Percentiles rank a stretch among this genome's conserved stretches.
These are phyloP conservation scores for Fusarium pseudoanthophilum DNA, from an alignment of 2,329 filamentous ascomycete genomes.

Conservation along the genomic window DNA sequence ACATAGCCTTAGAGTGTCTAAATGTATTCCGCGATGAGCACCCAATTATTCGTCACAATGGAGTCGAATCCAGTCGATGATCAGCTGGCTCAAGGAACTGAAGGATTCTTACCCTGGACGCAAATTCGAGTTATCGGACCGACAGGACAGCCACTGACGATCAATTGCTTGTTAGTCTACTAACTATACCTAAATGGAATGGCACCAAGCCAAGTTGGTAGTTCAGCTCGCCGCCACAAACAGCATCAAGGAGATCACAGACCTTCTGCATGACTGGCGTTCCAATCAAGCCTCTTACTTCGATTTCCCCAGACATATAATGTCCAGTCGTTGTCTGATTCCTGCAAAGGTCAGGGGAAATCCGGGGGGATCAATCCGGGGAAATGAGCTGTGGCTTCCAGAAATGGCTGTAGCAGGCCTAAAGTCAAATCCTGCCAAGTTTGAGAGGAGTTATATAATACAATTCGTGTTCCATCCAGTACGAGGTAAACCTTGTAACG, in stretches of 20 bases:
- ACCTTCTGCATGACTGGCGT: neutral
- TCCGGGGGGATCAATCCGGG: neutral
- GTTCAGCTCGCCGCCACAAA: neutral
- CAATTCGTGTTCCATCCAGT: neutral
- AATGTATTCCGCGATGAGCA: rapidly evolving
- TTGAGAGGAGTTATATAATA: neutral
- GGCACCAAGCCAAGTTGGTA: neutral
- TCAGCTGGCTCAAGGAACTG: neutral
- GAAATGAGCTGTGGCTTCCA: neutral
- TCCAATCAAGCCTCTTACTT: neutral
- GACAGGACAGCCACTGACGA: neutral
- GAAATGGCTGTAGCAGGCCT: neutral
- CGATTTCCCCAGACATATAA: neutral
- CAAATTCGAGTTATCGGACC: neutral
- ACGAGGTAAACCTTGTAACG: neutral
- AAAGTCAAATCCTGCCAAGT: neutral
- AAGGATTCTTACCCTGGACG: neutral
- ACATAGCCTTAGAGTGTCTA: rapidly evolving
- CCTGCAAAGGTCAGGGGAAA: neutral
- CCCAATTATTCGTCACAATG: no score
- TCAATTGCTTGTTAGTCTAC: neutral
- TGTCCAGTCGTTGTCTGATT: neutral
- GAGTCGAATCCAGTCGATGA: neutral
- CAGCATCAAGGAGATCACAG: neutral
- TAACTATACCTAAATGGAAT: neutral